Evolutionary conservation across 768 basidiomycete species (phyloP).

Genomic region (Gelatoporia subvermispora): DNA sequence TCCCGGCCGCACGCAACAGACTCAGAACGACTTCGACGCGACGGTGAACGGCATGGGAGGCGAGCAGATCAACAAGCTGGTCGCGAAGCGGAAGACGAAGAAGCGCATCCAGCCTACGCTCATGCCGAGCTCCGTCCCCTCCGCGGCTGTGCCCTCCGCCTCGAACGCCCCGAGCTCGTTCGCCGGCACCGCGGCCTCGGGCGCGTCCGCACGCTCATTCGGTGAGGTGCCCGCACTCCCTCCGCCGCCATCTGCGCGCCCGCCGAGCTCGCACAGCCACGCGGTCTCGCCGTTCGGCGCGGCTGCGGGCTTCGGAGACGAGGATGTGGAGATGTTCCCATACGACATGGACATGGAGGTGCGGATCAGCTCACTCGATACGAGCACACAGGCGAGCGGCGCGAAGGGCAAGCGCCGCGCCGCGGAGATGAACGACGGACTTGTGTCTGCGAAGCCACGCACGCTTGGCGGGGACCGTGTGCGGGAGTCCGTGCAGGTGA

Average conservation of each 20-base stretch:
- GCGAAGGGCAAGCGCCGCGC: conserved; percentile 47
- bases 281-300: conserved; percentile 12
- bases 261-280: conserved; percentile 1
- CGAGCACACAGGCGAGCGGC: conserved; percentile 28
- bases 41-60: conserved; percentile 22
- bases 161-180: conserved; percentile 9
- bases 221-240: conserved; percentile 8
- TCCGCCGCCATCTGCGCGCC: conserved; percentile 1
- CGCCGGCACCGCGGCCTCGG: conserved; percentile 1
- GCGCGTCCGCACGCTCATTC: conserved; percentile 3
- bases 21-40: conserved; percentile 38
- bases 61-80: conserved; percentile 66
- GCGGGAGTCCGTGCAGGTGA: conserved; percentile 44
- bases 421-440: conserved; percentile 36
- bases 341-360: conserved; percentile 58
- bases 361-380: conserved; percentile 35
- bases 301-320: conserved; percentile 16
- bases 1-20: conserved; percentile 31
- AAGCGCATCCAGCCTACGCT: conserved; percentile 55
- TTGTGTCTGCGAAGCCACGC: conserved; percentile 30
- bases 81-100: conserved; percentile 68
- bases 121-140: conserved; percentile 20
- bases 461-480: conserved; percentile 70
- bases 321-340: conserved; percentile 33
- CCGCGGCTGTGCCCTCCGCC: conserved; percentile 32